phyloP scores from a whole-genome alignment of 345 rosid species.

The rapeseed (Brassica napus) region Da-Ae NC_063442.1:38407001-38407500 shows the following conservation, averaged over 20 bases:
- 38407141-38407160: neutral
- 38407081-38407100: slow-evolving; percentile 39
- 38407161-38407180: neutral
- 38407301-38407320: slow-evolving; percentile 37
- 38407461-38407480: slow-evolving; percentile 11
- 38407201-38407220: slow-evolving; percentile 18
- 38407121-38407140: slow-evolving; percentile 29
- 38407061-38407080: slow-evolving; percentile 36
- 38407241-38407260: slow-evolving; percentile 34
- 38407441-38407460: neutral
- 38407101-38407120: slow-evolving; percentile 32
- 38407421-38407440: slow-evolving; percentile 17
- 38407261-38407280: slow-evolving; percentile 32
- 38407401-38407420: neutral
- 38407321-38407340: slow-evolving; percentile 32
- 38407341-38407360: slow-evolving; percentile 39
- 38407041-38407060: slow-evolving; percentile 37
- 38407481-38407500: neutral
- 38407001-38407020: slow-evolving; percentile 27
- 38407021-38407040: slow-evolving; percentile 15
- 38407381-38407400: neutral
- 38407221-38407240: slow-evolving; percentile 22
- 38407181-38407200: neutral
- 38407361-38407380: slow-evolving; percentile 15
- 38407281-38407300: slow-evolving; percentile 33